Evolutionary conservation across 257 asterid species (phyloP).

Genomic region (Solanum medicagineum): DNA sequence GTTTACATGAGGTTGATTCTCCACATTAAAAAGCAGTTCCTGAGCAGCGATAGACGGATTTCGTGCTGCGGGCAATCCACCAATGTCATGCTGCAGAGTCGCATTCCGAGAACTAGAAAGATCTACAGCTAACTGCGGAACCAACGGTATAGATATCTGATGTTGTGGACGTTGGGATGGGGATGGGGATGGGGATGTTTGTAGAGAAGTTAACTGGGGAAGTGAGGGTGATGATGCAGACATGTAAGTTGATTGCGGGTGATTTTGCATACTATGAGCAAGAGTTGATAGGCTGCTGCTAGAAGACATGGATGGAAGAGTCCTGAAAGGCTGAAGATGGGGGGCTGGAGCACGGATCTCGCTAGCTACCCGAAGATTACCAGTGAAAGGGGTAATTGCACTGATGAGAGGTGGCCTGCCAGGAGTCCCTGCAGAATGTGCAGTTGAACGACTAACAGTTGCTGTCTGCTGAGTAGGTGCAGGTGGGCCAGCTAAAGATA

Average conservation of each 20-base stretch:
- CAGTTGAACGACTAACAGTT: conserved; percentile 16
- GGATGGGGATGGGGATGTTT: not conserved
- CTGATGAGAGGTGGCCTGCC: conserved; percentile 52
- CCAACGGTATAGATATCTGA: not conserved
- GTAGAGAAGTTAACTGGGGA: conserved; percentile 4
- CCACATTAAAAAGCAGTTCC: conserved; percentile 15
- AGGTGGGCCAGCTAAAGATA: conserved; percentile 7
- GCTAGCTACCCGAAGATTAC: conserved; percentile 26
- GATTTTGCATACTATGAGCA: conserved; percentile 4
- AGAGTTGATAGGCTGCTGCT: not conserved
- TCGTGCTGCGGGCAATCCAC: not conserved
- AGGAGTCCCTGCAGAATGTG: conserved; percentile 22
- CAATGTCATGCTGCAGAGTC: conserved; percentile 1
- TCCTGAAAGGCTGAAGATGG: conserved; percentile 39
- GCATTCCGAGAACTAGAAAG: not conserved
- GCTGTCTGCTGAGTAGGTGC: conserved; percentile 16
- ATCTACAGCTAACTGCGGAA: not conserved
- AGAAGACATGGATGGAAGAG: conserved; percentile 10
- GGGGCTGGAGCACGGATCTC: conserved; percentile 37
- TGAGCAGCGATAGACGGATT: conserved; percentile 3
- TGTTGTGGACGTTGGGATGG: not conserved
- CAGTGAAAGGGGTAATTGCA: conserved; percentile 25
- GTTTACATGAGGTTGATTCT: conserved; percentile 4
- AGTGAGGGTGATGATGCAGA: conserved; percentile 8
- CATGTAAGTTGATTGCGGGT: not conserved